These are phyloP conservation scores for Monosporascus sp. DNA, from an alignment of 2,329 filamentous ascomycete genomes.

Conservation along the genomic window DNA sequence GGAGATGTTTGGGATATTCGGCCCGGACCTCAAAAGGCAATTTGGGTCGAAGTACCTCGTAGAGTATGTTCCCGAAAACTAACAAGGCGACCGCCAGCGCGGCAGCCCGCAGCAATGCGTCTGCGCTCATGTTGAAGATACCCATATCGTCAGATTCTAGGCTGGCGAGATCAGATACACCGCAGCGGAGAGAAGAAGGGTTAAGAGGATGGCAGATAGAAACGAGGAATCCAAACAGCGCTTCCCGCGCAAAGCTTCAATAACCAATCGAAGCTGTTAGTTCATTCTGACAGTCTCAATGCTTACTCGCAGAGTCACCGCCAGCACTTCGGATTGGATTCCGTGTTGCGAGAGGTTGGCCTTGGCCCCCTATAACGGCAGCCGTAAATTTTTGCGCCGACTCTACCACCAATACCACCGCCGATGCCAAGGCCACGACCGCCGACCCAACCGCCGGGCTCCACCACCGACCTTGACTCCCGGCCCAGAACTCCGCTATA, in stretches of 20 bases:
- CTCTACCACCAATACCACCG: background rate
- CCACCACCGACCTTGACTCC: background rate
- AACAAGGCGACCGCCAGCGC: background rate
- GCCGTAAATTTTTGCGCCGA: background rate
- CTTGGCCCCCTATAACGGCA: background rate
- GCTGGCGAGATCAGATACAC: no score
- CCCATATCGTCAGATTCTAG: background rate
- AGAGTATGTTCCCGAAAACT: background rate
- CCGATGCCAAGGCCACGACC: background rate
- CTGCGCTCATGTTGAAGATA: background rate
- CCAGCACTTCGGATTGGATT: no score
- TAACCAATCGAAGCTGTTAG: no score
- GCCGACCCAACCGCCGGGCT: background rate
- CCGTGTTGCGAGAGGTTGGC: no score
- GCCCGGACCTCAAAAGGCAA: background rate
- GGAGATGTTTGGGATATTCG: background rate
- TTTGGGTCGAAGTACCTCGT: background rate
- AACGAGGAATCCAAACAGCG: no score
- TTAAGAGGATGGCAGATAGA: no score
- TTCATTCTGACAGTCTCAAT: no score
- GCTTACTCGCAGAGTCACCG: no score
- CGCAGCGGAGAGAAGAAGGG: no score
- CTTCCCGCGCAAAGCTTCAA: no score
- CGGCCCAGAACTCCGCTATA: background rate
- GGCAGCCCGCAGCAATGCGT: background rate